phyloP scores from a whole-genome alignment of 352 stramenopile genomes.

The Phytophthora macrochlamydospora region DNA sequence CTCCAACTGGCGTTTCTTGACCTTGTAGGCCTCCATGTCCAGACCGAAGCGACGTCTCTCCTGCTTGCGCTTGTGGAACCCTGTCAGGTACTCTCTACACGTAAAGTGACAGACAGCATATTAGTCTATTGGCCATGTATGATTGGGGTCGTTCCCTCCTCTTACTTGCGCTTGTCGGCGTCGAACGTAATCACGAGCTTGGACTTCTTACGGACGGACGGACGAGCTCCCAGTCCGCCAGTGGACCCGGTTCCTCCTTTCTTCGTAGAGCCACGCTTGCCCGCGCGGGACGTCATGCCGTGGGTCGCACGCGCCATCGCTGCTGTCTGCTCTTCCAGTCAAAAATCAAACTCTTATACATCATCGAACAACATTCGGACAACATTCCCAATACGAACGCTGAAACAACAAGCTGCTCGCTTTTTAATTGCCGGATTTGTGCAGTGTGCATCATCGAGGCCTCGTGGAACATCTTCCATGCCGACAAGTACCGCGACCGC shows the following conservation, averaged over 20 bases:
- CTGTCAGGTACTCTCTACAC: slow-evolving; percentile 80
- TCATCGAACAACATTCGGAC: no score
- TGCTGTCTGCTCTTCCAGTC: slow-evolving; percentile 17
- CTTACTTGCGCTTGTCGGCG: slow-evolving; percentile 82
- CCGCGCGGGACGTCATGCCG: slow-evolving; percentile 34
- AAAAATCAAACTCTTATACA: slow-evolving; percentile 1
- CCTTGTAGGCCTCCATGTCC: slow-evolving; percentile 91
- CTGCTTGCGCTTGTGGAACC: slow-evolving; percentile 89
- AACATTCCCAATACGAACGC: no score
- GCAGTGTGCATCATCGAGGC: no score
- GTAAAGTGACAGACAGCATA: background rate
- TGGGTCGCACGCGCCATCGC: slow-evolving; percentile 19
- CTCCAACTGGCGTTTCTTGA: slow-evolving; percentile 83
- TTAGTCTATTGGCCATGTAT: slow-evolving; percentile 4
- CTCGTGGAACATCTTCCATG: no score
- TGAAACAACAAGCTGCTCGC: background rate
- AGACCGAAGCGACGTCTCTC: slow-evolving; percentile 84
- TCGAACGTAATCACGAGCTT: slow-evolving; percentile 90
- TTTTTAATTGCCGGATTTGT: no score
- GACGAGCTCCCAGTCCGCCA: slow-evolving; percentile 35
- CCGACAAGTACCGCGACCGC: no score
- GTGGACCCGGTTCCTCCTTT: slow-evolving; percentile 27
- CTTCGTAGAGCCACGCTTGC: slow-evolving; percentile 32
- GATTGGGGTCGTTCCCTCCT: slow-evolving; percentile 21
- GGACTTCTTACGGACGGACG: slow-evolving; percentile 75